Percentiles rank a stretch among this genome's conserved stretches.
phyloP scores from a whole-genome alignment of 2,329 filamentous ascomycete genomes.

The Colletotrichum brevisporum region DNA sequence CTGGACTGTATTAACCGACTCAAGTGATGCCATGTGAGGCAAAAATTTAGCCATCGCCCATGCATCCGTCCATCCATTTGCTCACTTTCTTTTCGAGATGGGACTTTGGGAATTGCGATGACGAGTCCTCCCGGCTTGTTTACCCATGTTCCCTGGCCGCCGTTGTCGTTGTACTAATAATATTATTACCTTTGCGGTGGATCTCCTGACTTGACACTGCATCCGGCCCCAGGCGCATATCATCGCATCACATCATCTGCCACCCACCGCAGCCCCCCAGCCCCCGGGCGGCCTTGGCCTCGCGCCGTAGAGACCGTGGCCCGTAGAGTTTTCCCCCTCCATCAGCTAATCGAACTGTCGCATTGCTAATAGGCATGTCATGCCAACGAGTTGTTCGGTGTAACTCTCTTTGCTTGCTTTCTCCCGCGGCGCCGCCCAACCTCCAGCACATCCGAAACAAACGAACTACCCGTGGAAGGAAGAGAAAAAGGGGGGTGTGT shows the following conservation, averaged over 20 bases:
- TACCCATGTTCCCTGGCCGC: conserved; percentile 4
- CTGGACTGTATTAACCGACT: background rate
- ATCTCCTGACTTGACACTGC: conserved; percentile 27
- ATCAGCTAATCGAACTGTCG: background rate
- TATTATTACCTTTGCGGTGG: conserved; percentile 23
- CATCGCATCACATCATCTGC: conserved; percentile 32
- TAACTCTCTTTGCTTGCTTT: conserved; percentile 12
- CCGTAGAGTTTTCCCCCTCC: background rate
- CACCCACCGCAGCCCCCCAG: background rate
- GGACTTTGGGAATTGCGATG: conserved; percentile 24
- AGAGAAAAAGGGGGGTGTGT: conserved; percentile 6
- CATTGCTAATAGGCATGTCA: conserved; percentile 25
- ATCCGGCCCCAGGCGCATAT: conserved; percentile 16
- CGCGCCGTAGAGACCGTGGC: background rate
- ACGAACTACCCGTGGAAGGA: background rate
- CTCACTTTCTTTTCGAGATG: background rate
- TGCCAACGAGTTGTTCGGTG: conserved; percentile 15
- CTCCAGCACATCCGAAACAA: conserved; percentile 26
- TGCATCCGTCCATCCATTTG: background rate
- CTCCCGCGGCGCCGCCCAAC: background rate
- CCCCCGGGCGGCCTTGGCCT: conserved; percentile 1
- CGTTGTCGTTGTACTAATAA: conserved; percentile 13
- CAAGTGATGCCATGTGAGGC: conserved; percentile 21
- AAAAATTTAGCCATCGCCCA: conserved; percentile 20
- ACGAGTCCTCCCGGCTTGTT: conserved; percentile 30